phyloP scores from a whole-genome alignment of 31 red algal species.

The Odonthalia washingtoniensis region DNA sequence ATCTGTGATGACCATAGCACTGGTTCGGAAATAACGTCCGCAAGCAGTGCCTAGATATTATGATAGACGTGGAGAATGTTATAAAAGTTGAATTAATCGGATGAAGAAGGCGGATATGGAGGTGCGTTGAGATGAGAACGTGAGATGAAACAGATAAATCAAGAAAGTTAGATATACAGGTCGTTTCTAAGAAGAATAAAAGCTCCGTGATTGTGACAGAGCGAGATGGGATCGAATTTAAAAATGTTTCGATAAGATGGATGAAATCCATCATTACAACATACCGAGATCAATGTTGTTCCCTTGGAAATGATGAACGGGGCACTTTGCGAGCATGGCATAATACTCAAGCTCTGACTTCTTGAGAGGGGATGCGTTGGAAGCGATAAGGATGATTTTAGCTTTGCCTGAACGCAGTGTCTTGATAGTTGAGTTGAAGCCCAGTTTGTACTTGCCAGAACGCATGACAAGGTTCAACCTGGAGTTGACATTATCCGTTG shows the following conservation, averaged over 20 bases:
- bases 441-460: conserved; percentile 97
- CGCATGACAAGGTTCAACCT: conserved; percentile 96
- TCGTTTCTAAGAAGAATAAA: neutral
- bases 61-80: too few relatives aligned
- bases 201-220: neutral
- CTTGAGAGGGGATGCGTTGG: conserved; percentile 87
- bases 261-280: neutral
- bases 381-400: conserved; percentile 98
- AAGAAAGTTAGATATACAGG: neutral
- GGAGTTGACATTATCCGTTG: conserved; percentile 89
- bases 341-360: conserved; percentile 99
- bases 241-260: too few relatives aligned
- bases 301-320: conserved; percentile 96
- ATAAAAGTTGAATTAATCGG: too few relatives aligned
- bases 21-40: conserved; percentile 93
- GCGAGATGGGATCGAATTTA: too few relatives aligned
- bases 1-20: conserved; percentile 92
- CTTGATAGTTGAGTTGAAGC: conserved; percentile 95
- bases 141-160: too few relatives aligned
- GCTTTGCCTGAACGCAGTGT: conserved; percentile 96
- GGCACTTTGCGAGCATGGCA: conserved; percentile 98
- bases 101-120: too few relatives aligned
- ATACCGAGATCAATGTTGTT: conserved; percentile 93
- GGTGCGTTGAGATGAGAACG: too few relatives aligned
- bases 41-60: conserved; percentile 85